Conservation (phyloP, 148 eudicot genomes). For the Chenopodium quinoa region DNA sequence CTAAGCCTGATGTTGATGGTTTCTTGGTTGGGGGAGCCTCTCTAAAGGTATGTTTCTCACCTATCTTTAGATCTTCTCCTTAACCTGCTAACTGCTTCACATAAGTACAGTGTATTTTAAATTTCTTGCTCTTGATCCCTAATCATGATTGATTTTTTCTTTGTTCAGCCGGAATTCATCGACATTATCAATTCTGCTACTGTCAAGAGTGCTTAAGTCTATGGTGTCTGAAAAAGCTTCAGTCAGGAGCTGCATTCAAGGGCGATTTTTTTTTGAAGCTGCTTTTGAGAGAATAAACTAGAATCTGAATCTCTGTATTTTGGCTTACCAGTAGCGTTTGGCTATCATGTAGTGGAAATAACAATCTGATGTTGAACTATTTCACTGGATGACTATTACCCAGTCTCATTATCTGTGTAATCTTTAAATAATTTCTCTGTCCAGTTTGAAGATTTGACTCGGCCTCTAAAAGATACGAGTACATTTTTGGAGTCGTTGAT, state of each 20-base stretch:
- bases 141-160: neutral
- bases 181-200: conserved; percentile 87
- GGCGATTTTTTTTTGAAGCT: neutral
- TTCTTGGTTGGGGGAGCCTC: conserved; percentile 93
- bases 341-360: conserved; percentile 11
- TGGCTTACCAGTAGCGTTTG: neutral
- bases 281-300: conserved; percentile 20
- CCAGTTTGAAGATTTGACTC: neutral
- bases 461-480: no score
- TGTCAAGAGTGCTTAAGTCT: conserved; percentile 54
- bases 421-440: neutral
- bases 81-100: neutral
- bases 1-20: conserved; percentile 86
- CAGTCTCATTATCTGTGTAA: neutral
- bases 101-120: neutral
- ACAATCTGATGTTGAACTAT: neutral
- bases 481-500: no score
- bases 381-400: conserved; percentile 5
- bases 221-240: conserved; percentile 14
- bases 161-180: conserved; percentile 73
- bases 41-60: conserved; percentile 53
- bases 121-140: neutral
- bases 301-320: conserved; percentile 18
- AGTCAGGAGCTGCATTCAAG: conserved; percentile 5
- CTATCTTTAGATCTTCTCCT: neutral